Evolutionary conservation across 2,329 filamentous ascomycete species (phyloP), one percentile per base, ranked within the genome.

Genomic region (Nothophoma quercina): DNA sequence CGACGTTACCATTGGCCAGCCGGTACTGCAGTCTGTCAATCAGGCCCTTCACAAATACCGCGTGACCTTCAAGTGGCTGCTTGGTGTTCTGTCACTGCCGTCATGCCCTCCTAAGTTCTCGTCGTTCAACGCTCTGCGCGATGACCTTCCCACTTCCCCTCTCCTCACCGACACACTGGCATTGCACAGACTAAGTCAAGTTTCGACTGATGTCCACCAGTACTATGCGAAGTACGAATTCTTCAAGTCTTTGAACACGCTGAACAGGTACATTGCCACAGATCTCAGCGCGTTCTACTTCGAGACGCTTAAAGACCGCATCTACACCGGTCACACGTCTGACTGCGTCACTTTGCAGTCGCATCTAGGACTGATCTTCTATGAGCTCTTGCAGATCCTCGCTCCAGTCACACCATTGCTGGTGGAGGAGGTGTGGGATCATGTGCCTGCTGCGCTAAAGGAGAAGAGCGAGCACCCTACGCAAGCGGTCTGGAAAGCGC

Each of bases 211-310:
- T 38, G 89, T 93, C 0, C 82, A 84, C 57, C 77, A 79, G 13
- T 83, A 88, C 18, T 92, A 88, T 68, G 75, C 83, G 28, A 84
- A 84, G 21, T 89, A 90, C 68, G 90, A 96, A 68, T 97, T 96
- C 74, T 88, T 91, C 81, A 89, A 86, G 73, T 93, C 84, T 10
- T 79, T 92, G 5, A 85, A 81, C 53, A 76, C 83, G 4, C 81
- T 98, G 59, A 96, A 93, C 73, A 84, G 85, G 58, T 97, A 93
- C 87, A 82, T 96, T 53, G 86, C 87, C 48, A 86, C 82, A 19
- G 90, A 97, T 62, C 82, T 99, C 19, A 97, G 92, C 0, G 88
- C 93, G 0, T 96, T 97, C 73, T 99, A 98, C 73, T 85, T 99
- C 51, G 95, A 99, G 74, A 87, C 90, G 0, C 81, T 93, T 64